Conservation (phyloP, 768 basidiomycete genomes). For the Hypsizygus marmoreus region DNA sequence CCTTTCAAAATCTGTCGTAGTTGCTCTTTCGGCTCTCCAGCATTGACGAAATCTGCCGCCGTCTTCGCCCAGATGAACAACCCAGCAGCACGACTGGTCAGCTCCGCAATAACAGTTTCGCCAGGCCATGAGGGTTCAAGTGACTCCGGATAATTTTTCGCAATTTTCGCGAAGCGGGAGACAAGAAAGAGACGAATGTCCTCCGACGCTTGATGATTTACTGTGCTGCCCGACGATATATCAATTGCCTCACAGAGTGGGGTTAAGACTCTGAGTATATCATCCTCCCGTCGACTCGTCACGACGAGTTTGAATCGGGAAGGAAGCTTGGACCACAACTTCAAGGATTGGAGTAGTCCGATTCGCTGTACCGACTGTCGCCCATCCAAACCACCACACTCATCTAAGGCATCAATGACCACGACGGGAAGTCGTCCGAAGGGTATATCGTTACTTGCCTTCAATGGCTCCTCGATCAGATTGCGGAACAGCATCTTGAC, state of each 20-base stretch:
- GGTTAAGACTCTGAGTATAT: conserved; percentile 10
- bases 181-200: conserved; percentile 26
- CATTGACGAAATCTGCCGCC: conserved; percentile 15
- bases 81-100: conserved; percentile 27
- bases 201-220: conserved; percentile 13
- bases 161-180: conserved; percentile 15
- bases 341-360: conserved; percentile 22
- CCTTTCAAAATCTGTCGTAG: conserved; percentile 14
- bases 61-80: conserved; percentile 33
- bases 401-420: conserved; percentile 33
- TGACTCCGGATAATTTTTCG: conserved; percentile 13
- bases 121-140: conserved; percentile 21
- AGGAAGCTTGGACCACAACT: conserved; percentile 19
- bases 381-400: conserved; percentile 23
- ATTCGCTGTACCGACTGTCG: conserved; percentile 15
- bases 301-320: conserved; percentile 25
- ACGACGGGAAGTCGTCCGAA: conserved; percentile 15
- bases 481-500: conserved; percentile 15
- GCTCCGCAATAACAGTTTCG: conserved; percentile 11
- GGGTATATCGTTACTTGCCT: conserved; percentile 4
- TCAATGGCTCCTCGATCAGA: conserved; percentile 22
- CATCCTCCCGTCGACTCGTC: conserved; percentile 23
- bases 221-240: conserved; percentile 17
- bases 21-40: conserved; percentile 15
- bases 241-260: conserved; percentile 16